Evolutionary conservation across 2,329 filamentous ascomycete genomes (phyloP).

Genomic region (Ilyonectria mors-panacis): DNA sequence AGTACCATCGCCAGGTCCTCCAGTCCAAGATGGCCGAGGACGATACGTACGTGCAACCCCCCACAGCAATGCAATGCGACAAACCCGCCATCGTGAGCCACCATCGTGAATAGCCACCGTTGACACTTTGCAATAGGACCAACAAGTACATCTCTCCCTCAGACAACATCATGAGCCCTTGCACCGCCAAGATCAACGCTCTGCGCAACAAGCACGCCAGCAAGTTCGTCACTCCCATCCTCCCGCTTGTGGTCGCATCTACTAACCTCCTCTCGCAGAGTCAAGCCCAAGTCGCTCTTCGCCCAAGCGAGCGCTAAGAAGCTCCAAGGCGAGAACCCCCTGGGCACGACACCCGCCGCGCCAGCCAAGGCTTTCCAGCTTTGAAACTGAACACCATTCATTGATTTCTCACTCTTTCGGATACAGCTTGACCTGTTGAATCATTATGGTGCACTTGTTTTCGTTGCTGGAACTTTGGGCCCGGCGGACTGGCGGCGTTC

Average conservation of each 20-base stretch:
- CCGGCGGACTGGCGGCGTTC: constrained; percentile 42
- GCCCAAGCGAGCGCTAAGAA: constrained; percentile 77
- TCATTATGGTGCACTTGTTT: constrained; percentile 32
- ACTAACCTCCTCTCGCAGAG: constrained; percentile 57
- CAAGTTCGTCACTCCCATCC: constrained; percentile 71
- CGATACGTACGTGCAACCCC: constrained; percentile 68
- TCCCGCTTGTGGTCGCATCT: not conserved
- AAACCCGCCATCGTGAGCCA: no score
- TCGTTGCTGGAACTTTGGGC: constrained; percentile 39
- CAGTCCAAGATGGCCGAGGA: constrained; percentile 77
- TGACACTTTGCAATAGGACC: constrained; percentile 49
- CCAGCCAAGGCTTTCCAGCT: constrained; percentile 47
- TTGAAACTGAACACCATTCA: constrained; percentile 23
- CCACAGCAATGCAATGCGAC: not conserved
- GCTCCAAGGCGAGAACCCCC: constrained; percentile 64
- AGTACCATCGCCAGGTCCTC: constrained; percentile 83
- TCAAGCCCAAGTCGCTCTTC: constrained; percentile 78
- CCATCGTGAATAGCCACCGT: not conserved
- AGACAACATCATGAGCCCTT: constrained; percentile 91
- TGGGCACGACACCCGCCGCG: constrained; percentile 55
- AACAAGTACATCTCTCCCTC: constrained; percentile 83
- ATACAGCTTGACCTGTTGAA: constrained; percentile 32
- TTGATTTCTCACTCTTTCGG: constrained; percentile 28
- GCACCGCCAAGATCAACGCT: constrained; percentile 84
- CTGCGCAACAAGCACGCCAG: constrained; percentile 85